Evolutionary conservation across 2,329 filamentous ascomycete species (phyloP), one percentile per base, ranked within the genome.

Genomic region (Calycina marina): DNA sequence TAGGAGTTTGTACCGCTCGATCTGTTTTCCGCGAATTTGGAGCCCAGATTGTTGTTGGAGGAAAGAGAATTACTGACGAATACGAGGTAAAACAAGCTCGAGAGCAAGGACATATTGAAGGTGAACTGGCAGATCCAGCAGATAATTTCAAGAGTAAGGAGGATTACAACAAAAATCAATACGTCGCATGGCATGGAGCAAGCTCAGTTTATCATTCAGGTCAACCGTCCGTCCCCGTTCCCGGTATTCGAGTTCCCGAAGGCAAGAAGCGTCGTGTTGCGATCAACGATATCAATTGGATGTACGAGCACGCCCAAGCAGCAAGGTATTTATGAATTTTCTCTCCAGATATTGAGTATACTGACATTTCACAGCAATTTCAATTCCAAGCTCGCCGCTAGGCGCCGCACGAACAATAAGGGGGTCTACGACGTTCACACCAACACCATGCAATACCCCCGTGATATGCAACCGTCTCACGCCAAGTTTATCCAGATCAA

Each of bases 21-120:
- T 96, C 90, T 2, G 90, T 98, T 11, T 98, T 96, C 56, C 73
- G 90, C 36, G 90, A 98, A 55, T 98, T 98, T 46, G 90, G 90
- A 36, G 82, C 90, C 5, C 73, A 83, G 41, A 98, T 98, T 48
- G 71, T 98, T 35, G 85, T 98, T 14, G 90, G 85, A 13, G 90
- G 90, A 32, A 80, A 77, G 50, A 77, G 77, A 51, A 68, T 98
- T 45, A 66, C 71, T 28, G 90, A 98, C 53, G 90, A 98, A 56
- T 98, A 96, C 57, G 76, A 85, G 41, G 82, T 82, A 22, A 60
- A 76, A 18, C 77, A 75, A 44, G 78, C 78, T 18, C 72, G 74
- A 30, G 77, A 76, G 30, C 74, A 82, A 31, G 88, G 86, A 14
- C 76, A 76, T 15, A 68, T 83, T 2, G 88, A 94, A 54, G 90